Evolutionary conservation across 371 early-diverging fungal genomes (phyloP).

Genomic region (Actinomortierella wolfii): DNA sequence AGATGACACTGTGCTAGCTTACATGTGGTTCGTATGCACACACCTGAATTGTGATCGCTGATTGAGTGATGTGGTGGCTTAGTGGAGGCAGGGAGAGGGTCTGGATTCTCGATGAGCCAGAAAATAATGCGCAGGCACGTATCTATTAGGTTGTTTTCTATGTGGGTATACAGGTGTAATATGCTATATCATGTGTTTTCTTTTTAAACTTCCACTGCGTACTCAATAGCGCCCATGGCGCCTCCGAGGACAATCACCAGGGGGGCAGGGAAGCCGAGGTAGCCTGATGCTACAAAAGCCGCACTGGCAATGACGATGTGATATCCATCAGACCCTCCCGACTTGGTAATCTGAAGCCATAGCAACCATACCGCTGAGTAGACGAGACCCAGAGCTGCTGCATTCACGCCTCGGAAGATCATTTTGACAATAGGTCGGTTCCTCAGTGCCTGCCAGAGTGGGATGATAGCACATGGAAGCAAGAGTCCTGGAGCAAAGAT

Average conservation of each 20-base stretch:
- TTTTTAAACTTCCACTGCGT: conserved; percentile 14
- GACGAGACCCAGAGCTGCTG: conserved; percentile 62
- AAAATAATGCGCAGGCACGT: too few relatives aligned
- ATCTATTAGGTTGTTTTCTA: too few relatives aligned
- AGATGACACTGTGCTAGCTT: too few relatives aligned
- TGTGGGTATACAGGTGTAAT: too few relatives aligned
- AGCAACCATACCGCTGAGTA: conserved; percentile 58
- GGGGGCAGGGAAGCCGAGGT: conserved; percentile 42
- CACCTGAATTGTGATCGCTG: too few relatives aligned
- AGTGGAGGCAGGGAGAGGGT: too few relatives aligned
- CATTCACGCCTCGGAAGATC: conserved; percentile 61
- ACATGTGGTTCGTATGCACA: too few relatives aligned
- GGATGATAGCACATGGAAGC: conserved; percentile 58
- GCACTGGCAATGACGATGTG: conserved; percentile 50
- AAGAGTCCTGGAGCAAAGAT: conserved; percentile 64
- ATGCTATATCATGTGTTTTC: too few relatives aligned
- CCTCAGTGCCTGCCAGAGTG: conserved; percentile 59
- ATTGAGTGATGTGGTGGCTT: too few relatives aligned
- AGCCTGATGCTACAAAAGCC: conserved; percentile 50
- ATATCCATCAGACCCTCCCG: conserved; percentile 29
- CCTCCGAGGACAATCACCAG: conserved; percentile 50
- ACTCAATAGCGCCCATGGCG: conserved; percentile 50
- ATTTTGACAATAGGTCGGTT: conserved; percentile 34
- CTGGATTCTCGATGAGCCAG: too few relatives aligned
- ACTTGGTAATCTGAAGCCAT: conserved; percentile 23